Evolutionary conservation across 441 rosid species (phyloP).

Genomic region (Euphorbia schlechtendalii): DNA sequence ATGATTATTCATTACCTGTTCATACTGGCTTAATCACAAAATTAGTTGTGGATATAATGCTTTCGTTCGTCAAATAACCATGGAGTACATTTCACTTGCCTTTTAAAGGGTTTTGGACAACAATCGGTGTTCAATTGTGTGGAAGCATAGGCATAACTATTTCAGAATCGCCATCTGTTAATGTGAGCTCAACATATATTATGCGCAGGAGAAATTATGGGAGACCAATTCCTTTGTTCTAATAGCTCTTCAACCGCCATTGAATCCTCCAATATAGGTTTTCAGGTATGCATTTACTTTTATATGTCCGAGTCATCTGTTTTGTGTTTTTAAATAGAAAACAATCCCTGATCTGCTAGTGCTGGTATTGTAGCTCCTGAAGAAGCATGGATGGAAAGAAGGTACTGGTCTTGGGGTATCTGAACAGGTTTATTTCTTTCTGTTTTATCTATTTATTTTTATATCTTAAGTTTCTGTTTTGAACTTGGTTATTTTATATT

Average conservation of each 20-base stretch:
- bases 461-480: neutral
- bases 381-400: conserved; percentile 95
- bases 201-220: conserved; percentile 13
- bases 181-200: neutral
- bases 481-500: no score
- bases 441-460: neutral
- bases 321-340: neutral
- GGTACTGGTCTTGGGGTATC: conserved; percentile 75
- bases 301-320: neutral
- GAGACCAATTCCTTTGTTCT: conserved; percentile 30
- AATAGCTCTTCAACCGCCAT: conserved; percentile 37
- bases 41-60: no score
- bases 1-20: no score
- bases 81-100: neutral
- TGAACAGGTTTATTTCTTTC: conserved; percentile 42
- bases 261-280: conserved; percentile 60
- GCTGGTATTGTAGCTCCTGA: conserved; percentile 47
- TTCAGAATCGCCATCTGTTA: neutral
- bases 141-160: neutral
- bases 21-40: no score
- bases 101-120: neutral
- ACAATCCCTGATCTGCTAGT: neutral
- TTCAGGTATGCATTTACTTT: conserved; percentile 36
- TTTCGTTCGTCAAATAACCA: neutral
- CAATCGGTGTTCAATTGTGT: neutral